Percentiles rank a stretch among this genome's conserved stretches.
Conservation (phyloP, 495 filamentous ascomycete genomes). For the Lasiosphaeria miniovina region DNA sequence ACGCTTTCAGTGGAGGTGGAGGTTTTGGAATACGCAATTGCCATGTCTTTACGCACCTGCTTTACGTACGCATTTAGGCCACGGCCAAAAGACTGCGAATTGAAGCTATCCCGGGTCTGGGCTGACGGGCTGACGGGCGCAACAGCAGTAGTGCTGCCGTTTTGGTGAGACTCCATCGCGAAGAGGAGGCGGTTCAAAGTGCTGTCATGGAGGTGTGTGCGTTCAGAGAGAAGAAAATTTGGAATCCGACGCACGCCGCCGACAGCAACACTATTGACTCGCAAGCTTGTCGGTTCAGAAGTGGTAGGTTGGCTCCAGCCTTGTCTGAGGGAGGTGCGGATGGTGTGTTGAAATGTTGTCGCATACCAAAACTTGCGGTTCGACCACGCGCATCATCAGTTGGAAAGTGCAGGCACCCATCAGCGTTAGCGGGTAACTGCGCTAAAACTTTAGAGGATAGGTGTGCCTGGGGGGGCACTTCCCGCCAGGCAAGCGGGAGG, state of each 20-base stretch:
- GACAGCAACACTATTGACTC: not conserved
- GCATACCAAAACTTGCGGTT: not conserved
- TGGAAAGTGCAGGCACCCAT: not conserved
- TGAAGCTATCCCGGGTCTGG: constrained; percentile 35
- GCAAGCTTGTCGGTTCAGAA: not conserved
- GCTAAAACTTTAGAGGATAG: constrained; percentile 7
- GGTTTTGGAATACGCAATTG: no score
- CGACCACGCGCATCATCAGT: constrained; percentile 7
- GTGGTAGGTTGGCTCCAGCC: constrained; percentile 2
- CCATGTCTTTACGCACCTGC: constrained; percentile 35
- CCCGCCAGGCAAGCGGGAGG: constrained; percentile 6
- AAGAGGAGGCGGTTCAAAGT: not conserved
- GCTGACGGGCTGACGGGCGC: constrained; percentile 15
- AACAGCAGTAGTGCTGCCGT: constrained; percentile 3
- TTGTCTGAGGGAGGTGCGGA: not conserved
- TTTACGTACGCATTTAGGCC: constrained; percentile 43
- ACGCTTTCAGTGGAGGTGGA: no score
- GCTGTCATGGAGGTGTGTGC: not conserved
- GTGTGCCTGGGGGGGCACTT: not conserved
- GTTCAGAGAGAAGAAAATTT: not conserved
- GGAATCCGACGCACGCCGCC: not conserved
- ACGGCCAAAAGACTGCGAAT: constrained; percentile 43
- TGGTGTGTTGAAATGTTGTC: not conserved
- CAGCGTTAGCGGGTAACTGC: constrained; percentile 5
- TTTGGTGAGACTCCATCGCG: constrained; percentile 9